Conservation (phyloP, 2,329 filamentous ascomycete species). For the Xylaria sp. region DNA sequence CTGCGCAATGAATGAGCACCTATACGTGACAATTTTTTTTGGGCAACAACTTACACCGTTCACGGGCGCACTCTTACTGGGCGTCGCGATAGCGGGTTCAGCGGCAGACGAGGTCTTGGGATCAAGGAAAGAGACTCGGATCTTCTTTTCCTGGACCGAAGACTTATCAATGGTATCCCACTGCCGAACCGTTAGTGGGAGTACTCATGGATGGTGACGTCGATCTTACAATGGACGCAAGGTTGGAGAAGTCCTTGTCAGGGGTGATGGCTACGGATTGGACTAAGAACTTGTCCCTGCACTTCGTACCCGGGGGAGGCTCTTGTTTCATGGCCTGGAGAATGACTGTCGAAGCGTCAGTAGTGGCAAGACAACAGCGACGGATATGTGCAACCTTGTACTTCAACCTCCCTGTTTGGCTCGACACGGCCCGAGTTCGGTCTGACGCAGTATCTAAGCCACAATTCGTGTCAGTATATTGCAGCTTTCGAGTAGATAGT, state of each 20-base stretch:
- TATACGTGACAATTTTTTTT: conserved; percentile 26
- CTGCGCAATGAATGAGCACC: conserved; percentile 38
- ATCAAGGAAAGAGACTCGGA: conserved; percentile 86
- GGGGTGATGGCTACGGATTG: conserved; percentile 87
- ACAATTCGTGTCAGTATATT: conserved; percentile 39
- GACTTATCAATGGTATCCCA: conserved; percentile 84
- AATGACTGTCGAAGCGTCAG: conserved; percentile 71
- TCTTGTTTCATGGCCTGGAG: conserved; percentile 98
- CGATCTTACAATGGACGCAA: conserved; percentile 78
- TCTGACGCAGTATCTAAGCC: conserved; percentile 89
- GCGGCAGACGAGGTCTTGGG: conserved; percentile 60
- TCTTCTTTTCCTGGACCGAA: conserved; percentile 91
- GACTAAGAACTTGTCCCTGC: conserved; percentile 97
- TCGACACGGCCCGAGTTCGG: conserved; percentile 98
- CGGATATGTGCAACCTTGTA: conserved; percentile 75
- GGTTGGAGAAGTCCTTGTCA: conserved; percentile 85
- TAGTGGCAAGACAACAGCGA: conserved; percentile 33
- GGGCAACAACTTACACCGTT: conserved; percentile 54
- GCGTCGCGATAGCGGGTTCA: conserved; percentile 50
- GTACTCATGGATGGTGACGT: conserved; percentile 36
- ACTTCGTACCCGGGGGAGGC: conserved; percentile 85
- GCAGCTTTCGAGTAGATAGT: conserved; percentile 36
- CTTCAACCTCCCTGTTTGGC: conserved; percentile 87
- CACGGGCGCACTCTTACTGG: conserved; percentile 54
- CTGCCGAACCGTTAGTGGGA: conserved; percentile 58